A percentile compares a stretch with the other conserved stretches of the same genome.
phyloP scores from a whole-genome alignment of 2,329 filamentous ascomycete species.

The Lachnellula cervina region DNA sequence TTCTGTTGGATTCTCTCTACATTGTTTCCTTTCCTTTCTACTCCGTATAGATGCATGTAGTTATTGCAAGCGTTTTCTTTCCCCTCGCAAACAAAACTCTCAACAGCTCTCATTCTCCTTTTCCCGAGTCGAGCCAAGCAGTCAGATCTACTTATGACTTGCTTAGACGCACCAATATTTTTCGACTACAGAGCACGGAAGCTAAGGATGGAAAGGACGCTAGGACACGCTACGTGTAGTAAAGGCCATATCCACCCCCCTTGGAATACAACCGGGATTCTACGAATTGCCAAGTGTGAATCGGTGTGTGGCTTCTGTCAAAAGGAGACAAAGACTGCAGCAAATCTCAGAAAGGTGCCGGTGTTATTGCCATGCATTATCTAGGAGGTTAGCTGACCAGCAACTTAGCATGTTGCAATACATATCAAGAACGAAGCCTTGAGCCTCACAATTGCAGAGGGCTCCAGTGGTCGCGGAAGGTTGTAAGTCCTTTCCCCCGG shows the following conservation, averaged over 20 bases:
- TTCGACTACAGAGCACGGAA: conserved; percentile 6
- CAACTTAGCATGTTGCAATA: conserved; percentile 26
- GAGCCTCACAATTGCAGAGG: conserved; percentile 26
- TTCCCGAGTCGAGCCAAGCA: not conserved
- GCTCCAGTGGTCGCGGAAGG: conserved; percentile 25
- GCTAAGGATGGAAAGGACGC: conserved; percentile 11
- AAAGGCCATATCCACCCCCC: conserved; percentile 28
- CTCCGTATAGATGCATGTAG: too few species aligned
- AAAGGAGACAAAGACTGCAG: conserved; percentile 29
- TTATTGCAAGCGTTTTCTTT: too few species aligned
- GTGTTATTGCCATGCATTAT: too few species aligned
- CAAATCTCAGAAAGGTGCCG: conserved; percentile 30
- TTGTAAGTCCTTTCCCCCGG: conserved; percentile 16
- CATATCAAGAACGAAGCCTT: conserved; percentile 29
- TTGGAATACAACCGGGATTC: conserved; percentile 26
- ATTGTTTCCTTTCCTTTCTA: too few species aligned
- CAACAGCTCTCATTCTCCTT: not conserved
- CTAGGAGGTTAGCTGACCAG: not conserved
- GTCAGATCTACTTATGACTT: conserved; percentile 5
- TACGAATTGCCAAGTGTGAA: conserved; percentile 28
- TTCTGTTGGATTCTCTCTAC: too few species aligned
- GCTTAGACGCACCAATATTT: not conserved
- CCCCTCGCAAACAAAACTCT: too few species aligned
- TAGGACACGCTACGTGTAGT: conserved; percentile 23
- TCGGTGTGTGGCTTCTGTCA: conserved; percentile 29